phyloP scores from a whole-genome alignment of 2,329 filamentous ascomycete genomes.

The Xylariomycetidae sp. region DNA sequence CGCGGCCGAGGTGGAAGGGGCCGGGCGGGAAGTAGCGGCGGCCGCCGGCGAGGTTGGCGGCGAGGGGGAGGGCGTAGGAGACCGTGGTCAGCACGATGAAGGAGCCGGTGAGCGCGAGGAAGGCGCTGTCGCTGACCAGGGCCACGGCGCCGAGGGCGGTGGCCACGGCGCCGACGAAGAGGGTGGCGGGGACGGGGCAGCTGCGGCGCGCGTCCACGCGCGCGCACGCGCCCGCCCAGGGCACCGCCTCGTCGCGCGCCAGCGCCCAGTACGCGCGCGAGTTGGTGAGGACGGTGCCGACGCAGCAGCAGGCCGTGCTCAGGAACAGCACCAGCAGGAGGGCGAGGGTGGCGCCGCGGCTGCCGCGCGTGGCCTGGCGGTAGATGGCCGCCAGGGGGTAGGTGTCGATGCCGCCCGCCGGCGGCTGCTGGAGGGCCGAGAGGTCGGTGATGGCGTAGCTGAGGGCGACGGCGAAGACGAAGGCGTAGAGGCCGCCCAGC shows the following conservation, averaged over 20 bases:
- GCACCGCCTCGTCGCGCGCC: conserved; percentile 55
- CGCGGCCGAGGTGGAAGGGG: conserved; percentile 45
- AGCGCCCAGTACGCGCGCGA: conserved; percentile 44
- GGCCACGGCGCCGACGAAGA: conserved; percentile 45
- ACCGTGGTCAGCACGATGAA: conserved; percentile 51
- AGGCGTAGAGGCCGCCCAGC: conserved; percentile 40
- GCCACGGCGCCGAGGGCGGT: conserved; percentile 52
- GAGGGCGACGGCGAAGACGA: conserved; percentile 43
- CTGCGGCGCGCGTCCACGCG: conserved; percentile 46
- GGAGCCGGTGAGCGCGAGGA: conserved; percentile 51
- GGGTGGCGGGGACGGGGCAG: conserved; percentile 52
- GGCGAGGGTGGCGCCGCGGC: conserved; percentile 45
- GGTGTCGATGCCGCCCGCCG: conserved; percentile 40
- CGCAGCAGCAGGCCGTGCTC: conserved; percentile 41
- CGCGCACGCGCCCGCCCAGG: conserved; percentile 47
- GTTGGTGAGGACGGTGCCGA: conserved; percentile 46
- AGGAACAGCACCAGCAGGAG: conserved; percentile 52
- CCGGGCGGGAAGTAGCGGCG: conserved; percentile 46
- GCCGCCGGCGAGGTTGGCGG: conserved; percentile 45
- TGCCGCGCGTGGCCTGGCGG: conserved; percentile 46
- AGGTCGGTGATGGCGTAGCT: conserved; percentile 53
- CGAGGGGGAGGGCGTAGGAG: conserved; percentile 44
- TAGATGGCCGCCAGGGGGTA: conserved; percentile 62
- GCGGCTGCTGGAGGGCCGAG: conserved; percentile 44
- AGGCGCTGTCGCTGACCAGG: conserved; percentile 47